A percentile compares a stretch with the other conserved stretches of the same genome.
Conservation (phyloP, 495 filamentous ascomycete species). For the Baudoinia panamericana region DNA sequence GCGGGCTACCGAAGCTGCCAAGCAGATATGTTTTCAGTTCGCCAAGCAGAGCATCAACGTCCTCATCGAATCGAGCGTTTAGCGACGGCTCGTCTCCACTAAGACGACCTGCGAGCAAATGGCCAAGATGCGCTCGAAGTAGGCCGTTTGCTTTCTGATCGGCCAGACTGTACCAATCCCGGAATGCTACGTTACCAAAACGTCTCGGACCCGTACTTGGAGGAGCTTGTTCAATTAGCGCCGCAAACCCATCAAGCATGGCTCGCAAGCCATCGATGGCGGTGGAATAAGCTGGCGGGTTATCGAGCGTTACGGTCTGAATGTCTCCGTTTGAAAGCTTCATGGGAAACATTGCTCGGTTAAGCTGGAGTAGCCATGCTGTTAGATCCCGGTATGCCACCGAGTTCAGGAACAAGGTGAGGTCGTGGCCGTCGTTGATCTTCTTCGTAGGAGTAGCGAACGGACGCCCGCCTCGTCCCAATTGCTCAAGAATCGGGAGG, state of each 20-base stretch:
- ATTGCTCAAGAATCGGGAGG: too few species aligned
- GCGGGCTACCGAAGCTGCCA: slow-evolving; percentile 75
- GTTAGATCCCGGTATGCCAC: slow-evolving; percentile 76
- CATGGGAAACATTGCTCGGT: slow-evolving; percentile 70
- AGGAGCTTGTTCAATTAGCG: slow-evolving; percentile 62
- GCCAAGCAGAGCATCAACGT: slow-evolving; percentile 33
- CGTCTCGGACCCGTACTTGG: slow-evolving; percentile 72
- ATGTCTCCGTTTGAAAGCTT: slow-evolving; percentile 29
- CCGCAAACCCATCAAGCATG: slow-evolving; percentile 47
- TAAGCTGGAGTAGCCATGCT: slow-evolving; percentile 78
- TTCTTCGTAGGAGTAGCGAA: slow-evolving; percentile 52
- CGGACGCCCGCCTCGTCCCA: too few species aligned
- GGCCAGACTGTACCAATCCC: slow-evolving; percentile 63
- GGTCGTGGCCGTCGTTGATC: slow-evolving; percentile 72
- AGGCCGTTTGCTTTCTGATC: slow-evolving; percentile 36
- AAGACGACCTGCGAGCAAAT: neutral
- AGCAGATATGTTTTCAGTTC: slow-evolving; percentile 73
- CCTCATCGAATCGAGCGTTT: neutral
- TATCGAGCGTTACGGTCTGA: slow-evolving; percentile 21
- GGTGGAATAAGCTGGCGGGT: slow-evolving; percentile 35
- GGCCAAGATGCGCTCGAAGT: slow-evolving; percentile 39
- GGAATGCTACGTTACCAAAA: slow-evolving; percentile 84
- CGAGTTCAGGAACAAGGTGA: slow-evolving; percentile 59
- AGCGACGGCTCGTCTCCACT: slow-evolving; percentile 10
- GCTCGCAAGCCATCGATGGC: slow-evolving; percentile 50